Base-by-base conservation (phyloP, 306 rosid genomes). In the Quercus suber region DNA sequence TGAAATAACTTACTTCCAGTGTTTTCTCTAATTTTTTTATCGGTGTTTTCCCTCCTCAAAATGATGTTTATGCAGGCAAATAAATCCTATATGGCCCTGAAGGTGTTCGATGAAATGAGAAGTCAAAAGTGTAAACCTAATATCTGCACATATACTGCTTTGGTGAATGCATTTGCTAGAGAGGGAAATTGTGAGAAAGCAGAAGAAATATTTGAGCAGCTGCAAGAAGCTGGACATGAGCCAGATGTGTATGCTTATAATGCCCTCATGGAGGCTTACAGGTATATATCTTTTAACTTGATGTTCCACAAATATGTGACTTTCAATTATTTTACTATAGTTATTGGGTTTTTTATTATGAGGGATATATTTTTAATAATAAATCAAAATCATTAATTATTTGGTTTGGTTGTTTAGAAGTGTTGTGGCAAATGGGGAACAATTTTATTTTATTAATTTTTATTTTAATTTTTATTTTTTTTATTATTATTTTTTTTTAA, bases 131-230 rank as follows among this genome's bases (percentile, higher is more conserved):
- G 91, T 78, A 90, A 78, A 77, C 99, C 94, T 21, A 95, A 93
- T 79, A 95, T 95, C 79, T 95, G 99, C 89, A 88, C 94, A 49
- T 95, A 90, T 70, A 93, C 98, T 18, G 98, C 98, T 43, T 55
- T 95, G 85, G 87, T 95, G 79, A 95, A 95, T 75, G 98, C 99
- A 85, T 90, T 93, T 91, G 94, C 96, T 4, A 90, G 97, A 82
- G 99, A 90, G 81, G 99, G 98, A 58, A 86, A 89, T 33, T 93
- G 99, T 75, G 99, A 95, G 88, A 95, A 90, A 87, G 98, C 99
- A 43, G 97, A 95, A 83, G 99, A 95, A 81, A 74, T 93, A 75
- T 95, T 95, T 82, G 96, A 95, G 87, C 93, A 91, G 79, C 90
- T 91, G 88, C 99, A 93, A 82, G 97, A 88, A 80, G 96, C 93